phyloP scores from a whole-genome alignment of 129 eudicot genomes.

The Daucus carota region DNA sequence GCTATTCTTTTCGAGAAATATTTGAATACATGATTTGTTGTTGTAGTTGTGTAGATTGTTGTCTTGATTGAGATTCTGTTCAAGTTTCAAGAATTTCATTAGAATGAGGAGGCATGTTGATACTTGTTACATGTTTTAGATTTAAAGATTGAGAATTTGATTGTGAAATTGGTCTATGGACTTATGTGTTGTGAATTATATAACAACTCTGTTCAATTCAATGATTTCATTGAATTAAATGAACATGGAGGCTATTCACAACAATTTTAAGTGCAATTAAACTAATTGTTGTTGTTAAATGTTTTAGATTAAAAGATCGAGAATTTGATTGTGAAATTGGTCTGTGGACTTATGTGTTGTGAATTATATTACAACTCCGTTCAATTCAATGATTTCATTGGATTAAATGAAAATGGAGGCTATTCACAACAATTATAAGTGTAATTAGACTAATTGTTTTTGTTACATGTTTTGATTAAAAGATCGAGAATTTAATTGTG shows the following conservation, averaged over 20 bases:
- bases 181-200: background rate
- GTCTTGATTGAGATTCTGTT: background rate
- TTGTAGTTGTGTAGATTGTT: background rate
- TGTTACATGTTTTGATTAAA: slow-evolving; percentile 1
- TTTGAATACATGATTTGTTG: too few relatives aligned
- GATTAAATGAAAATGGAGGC: background rate
- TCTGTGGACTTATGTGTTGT: background rate
- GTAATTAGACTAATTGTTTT: too few relatives aligned
- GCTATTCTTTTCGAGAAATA: too few relatives aligned
- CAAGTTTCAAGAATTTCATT: background rate
- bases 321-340: background rate
- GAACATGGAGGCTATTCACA: background rate
- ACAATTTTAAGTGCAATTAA: background rate
- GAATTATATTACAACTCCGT: background rate
- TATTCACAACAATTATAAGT: background rate
- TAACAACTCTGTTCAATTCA: background rate
- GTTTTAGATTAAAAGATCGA: slow-evolving; percentile 1
- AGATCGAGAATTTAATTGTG: background rate
- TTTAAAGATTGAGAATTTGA: background rate
- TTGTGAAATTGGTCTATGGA: background rate
- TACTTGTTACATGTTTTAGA: background rate
- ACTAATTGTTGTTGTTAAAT: too few relatives aligned
- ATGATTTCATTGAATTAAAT: background rate
- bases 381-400: background rate
- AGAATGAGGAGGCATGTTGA: background rate